phyloP scores from a whole-genome alignment of 345 rosid genomes.

The Capsella bursapastoris region DNA sequence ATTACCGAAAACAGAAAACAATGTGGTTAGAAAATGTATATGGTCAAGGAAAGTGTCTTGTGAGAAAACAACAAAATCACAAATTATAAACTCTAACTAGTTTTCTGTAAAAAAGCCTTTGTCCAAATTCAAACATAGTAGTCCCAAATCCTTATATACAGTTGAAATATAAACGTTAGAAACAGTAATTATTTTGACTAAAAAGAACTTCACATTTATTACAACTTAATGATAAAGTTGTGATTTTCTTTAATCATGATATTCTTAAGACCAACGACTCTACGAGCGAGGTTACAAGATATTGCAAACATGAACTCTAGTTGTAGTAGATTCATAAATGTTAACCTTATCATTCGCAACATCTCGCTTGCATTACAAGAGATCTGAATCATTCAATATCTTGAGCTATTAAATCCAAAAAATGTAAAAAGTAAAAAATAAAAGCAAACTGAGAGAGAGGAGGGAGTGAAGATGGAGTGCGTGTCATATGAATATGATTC shows the following conservation, averaged over 20 bases:
- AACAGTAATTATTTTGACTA: background rate
- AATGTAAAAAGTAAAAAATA: too few relatives aligned
- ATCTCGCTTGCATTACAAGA: constrained; percentile 36
- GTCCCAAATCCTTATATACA: background rate
- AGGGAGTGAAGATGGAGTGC: constrained; percentile 34
- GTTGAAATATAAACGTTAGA: background rate
- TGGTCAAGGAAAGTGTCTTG: background rate
- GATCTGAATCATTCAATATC: constrained; percentile 23
- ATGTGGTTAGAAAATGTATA: background rate
- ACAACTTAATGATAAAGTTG: background rate
- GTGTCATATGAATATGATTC: constrained; percentile 37
- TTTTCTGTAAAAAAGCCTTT: too few relatives aligned
- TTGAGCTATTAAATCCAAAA: background rate
- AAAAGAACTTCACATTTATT: background rate
- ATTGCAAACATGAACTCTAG: background rate
- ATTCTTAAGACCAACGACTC: background rate
- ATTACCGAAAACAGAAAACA: background rate
- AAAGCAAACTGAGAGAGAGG: constrained; percentile 1
- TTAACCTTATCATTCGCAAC: constrained; percentile 11
- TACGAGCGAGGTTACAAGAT: constrained; percentile 28
- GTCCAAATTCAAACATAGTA: background rate
- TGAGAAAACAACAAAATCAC: background rate
- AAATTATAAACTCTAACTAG: background rate
- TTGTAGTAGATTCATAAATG: constrained; percentile 25
- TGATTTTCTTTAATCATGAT: background rate